A percentile compares a stretch with the other conserved stretches of the same genome.
Evolutionary conservation across 1,139 yeast species (phyloP).

Genomic region (Blastobotrys malaysiensis): DNA sequence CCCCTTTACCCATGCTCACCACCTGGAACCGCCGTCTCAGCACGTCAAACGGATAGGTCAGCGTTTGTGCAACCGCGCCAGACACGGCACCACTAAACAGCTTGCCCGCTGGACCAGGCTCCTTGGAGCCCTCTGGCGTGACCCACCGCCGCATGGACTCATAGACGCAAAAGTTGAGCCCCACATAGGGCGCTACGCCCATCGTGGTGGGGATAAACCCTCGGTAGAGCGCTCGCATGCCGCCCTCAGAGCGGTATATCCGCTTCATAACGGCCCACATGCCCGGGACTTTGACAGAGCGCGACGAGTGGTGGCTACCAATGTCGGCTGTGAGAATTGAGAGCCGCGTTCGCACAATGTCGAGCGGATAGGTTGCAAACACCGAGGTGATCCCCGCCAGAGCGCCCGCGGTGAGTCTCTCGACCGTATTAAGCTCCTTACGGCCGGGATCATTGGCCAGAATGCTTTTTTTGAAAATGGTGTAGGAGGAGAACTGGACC

Average conservation of each 20-base stretch:
- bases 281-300: slow-evolving; percentile 49
- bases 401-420: slow-evolving; percentile 72
- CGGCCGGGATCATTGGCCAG: slow-evolving; percentile 10
- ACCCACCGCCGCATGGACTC: slow-evolving; percentile 63
- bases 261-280: slow-evolving; percentile 52
- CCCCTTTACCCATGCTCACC: slow-evolving; percentile 63
- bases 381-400: slow-evolving; percentile 80
- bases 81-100: slow-evolving; percentile 77
- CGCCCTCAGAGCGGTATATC: slow-evolving; percentile 77
- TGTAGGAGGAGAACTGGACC: slow-evolving; percentile 86
- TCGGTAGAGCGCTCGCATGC: slow-evolving; percentile 66
- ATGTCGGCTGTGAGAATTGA: slow-evolving; percentile 85
- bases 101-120: slow-evolving; percentile 47
- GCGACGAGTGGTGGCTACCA: slow-evolving; percentile 37
- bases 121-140: slow-evolving; percentile 31
- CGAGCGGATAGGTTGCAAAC: slow-evolving; percentile 83
- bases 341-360: slow-evolving; percentile 81
- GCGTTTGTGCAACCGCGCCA: slow-evolving; percentile 78
- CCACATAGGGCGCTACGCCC: slow-evolving; percentile 96
- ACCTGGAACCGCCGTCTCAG: slow-evolving; percentile 88
- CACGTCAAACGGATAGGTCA: slow-evolving; percentile 88
- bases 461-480: slow-evolving; percentile 50
- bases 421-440: slow-evolving; percentile 43
- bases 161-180: slow-evolving; percentile 85
- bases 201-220: slow-evolving; percentile 85